Base-by-base conservation (phyloP, 805 yeast genomes). In the Kuraishia cidri region DNA sequence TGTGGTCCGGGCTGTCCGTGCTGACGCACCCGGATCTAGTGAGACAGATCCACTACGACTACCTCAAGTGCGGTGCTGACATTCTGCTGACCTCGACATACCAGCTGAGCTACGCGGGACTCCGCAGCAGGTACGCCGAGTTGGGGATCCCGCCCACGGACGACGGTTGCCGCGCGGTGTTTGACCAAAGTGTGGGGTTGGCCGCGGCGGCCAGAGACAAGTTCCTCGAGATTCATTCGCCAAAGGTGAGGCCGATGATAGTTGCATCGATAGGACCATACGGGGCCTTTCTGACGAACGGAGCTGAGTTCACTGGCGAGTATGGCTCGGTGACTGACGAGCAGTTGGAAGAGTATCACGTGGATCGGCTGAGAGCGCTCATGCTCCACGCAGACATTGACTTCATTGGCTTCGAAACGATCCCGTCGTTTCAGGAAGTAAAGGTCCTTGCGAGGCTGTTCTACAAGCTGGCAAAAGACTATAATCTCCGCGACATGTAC, bases 231-330 rank as follows among this genome's bases (percentile, higher is more conserved):
- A 25, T 12, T 12, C 7, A 20, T 18, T 3, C 8, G 34, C 23
- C 18, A 34, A 35, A 15, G 35, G 28, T 12, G 26, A 42, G 15
- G 35, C 35, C 24, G 19, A 27, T 20, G 26, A 62, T 77, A 4
- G 72, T 72, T 2, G 94, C 83, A 0, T 72, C 83, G 6, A 54
- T 82, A 24, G 95, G 94, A 0, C 85, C 94, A 0, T 84, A 72
- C 48, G 94, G 88, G 1, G 82, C 88, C 0, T 74, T 56, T 41
- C 47, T 79, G 24, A 73, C 79, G 19, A 64, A 73, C 40, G 86
- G 87, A 1, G 64, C 79, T 0, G 95, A 84, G 45, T 84, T 78
- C 44, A 72, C 78, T 3, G 94, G 94, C 2, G 64, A 75, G 32
- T 82, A 81, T 48, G 65, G 62, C 8, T 59, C 50, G 17, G 58